phyloP scores from a whole-genome alignment of 331 rosid genomes.

The Phaseolus coccineus region DNA sequence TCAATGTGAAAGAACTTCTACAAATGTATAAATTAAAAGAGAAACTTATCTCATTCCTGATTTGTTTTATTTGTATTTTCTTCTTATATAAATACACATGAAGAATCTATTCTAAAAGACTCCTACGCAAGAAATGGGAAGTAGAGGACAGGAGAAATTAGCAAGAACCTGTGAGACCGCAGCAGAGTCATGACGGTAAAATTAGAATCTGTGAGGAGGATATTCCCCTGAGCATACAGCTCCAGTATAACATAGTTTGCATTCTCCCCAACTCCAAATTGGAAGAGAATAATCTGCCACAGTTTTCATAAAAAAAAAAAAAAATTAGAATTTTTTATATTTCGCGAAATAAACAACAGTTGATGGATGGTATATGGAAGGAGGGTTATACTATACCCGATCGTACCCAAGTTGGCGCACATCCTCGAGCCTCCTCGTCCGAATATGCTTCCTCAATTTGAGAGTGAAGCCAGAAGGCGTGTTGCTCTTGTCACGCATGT shows the following conservation, averaged over 20 bases:
- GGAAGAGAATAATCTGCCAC: conserved; percentile 88
- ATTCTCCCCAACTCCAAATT: conserved; percentile 90
- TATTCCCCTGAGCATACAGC: conserved; percentile 95
- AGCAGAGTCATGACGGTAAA: conserved; percentile 94
- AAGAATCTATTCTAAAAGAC: neutral
- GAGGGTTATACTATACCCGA: conserved; percentile 57
- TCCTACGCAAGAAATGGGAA: neutral
- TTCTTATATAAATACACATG: no score
- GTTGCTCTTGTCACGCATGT: conserved; percentile 91
- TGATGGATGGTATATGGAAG: neutral
- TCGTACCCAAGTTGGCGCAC: conserved; percentile 99
- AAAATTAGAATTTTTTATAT: neutral
- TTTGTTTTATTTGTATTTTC: no score
- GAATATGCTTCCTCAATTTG: conserved; percentile 90
- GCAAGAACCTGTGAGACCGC: conserved; percentile 88
- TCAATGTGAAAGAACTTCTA: no score
- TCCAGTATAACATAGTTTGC: conserved; percentile 93
- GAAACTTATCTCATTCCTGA: no score
- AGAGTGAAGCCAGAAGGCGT: conserved; percentile 99
- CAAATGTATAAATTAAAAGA: no score
- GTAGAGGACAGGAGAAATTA: conserved; percentile 11
- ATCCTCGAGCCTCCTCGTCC: conserved; percentile 96
- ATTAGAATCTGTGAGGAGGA: conserved; percentile 81
- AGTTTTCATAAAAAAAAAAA: neutral
- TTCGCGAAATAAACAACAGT: neutral